These are phyloP conservation scores for Anastatica hierochuntica DNA, from an alignment of 345 rosid species.

Conservation along the genomic window DNA sequence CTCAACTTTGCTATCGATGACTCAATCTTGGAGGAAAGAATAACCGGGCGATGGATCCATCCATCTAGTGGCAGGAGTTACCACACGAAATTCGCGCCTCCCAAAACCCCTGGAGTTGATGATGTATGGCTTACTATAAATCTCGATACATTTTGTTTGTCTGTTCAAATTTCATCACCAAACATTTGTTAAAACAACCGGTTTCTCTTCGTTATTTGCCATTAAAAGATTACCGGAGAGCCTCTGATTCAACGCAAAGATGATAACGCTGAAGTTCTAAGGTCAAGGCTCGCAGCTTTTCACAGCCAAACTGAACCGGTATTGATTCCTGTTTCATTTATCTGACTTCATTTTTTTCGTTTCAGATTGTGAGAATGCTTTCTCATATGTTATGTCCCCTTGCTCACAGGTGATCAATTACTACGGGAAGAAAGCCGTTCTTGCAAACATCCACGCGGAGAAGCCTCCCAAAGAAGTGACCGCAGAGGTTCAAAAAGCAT, in stretches of 20 bases:
- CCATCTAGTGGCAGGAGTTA: constrained; percentile 85
- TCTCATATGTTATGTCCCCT: neutral
- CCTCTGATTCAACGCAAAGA: constrained; percentile 83
- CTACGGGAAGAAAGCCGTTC: constrained; percentile 52
- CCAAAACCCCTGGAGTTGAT: constrained; percentile 59
- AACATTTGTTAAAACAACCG: neutral
- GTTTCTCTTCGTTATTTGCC: neutral
- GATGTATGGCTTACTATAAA: constrained; percentile 45
- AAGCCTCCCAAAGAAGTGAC: constrained; percentile 68
- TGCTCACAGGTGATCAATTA: constrained; percentile 60
- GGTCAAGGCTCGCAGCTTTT: constrained; percentile 74
- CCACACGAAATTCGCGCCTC: constrained; percentile 75
- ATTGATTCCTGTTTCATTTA: neutral
- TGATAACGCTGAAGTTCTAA: constrained; percentile 70
- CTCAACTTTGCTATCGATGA: constrained; percentile 81
- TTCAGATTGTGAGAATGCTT: too few species aligned
- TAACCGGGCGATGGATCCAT: constrained; percentile 89
- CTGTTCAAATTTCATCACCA: neutral
- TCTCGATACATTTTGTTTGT: neutral
- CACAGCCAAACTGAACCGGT: constrained; percentile 84
- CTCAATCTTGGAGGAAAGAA: constrained; percentile 86
- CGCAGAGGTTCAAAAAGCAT: constrained; percentile 65
- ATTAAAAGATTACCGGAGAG: constrained; percentile 68
- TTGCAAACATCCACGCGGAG: constrained; percentile 63
- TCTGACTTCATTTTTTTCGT: neutral